Conservation (phyloP, 345 rosid genomes). For the Reutealis trisperma region DNA sequence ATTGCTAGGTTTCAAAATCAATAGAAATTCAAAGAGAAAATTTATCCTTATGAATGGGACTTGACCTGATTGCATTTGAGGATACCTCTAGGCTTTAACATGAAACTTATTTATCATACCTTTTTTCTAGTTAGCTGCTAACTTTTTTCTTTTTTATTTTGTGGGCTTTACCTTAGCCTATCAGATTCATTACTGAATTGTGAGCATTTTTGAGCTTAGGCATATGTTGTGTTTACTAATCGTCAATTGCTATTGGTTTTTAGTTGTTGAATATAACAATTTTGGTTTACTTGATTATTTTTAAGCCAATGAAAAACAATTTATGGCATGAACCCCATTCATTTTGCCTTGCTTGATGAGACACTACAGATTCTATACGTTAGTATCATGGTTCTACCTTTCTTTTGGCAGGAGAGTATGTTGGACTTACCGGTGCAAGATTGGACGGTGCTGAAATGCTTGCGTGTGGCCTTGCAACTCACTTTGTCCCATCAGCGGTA, state of each 20-base stretch:
- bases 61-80: too few species aligned
- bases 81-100: not conserved
- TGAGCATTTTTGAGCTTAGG: not conserved
- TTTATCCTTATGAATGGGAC: not conserved
- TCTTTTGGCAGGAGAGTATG: conserved; percentile 61
- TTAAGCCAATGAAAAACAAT: not conserved
- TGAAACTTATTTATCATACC: not conserved
- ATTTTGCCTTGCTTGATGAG: conserved; percentile 5
- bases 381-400: not conserved
- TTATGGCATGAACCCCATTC: not conserved
- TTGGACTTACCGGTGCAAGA: conserved; percentile 75
- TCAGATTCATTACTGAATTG: not conserved
- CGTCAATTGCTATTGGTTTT: not conserved
- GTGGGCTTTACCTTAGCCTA: not conserved
- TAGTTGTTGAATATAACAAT: not conserved
- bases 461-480: conserved; percentile 90
- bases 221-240: not conserved
- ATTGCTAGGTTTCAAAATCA: not conserved
- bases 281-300: not conserved
- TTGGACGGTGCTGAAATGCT: conserved; percentile 88
- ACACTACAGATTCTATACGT: not conserved
- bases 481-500: conserved; percentile 71
- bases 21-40: not conserved
- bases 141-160: not conserved
- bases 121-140: not conserved